Evolutionary conservation across 140 eudicot genomes (phyloP), one percentile per base, ranked within the genome.

Genomic region (Bidens hawaiensis): DNA sequence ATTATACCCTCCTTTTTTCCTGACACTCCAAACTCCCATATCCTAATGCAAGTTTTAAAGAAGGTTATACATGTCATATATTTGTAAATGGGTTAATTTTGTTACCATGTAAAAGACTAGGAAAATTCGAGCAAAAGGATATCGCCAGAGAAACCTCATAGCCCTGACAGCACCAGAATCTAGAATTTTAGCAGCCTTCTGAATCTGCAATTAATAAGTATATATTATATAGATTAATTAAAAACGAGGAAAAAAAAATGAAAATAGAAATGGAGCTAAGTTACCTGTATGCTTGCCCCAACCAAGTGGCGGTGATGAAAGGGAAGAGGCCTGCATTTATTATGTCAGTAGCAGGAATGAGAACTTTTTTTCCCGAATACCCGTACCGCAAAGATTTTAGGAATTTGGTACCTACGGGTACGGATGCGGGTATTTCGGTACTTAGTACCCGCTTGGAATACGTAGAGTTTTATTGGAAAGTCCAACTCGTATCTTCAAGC

Each of bases 161-260:
- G 88, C 97, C 75, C 99, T 79, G 57, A 89, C 95, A 52, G 99
- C 99, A 64, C 95, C 99, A 47, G 85, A 72, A 77, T 94, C 99
- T 51, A 94, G 54, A 36, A 89, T 65, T 52, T 94, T 94, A 40
- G 94, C 99, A 49, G 99, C 99, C 83, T 83, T 94, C 73, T 86
- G 97, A 75, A 94, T 56, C 99, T 94, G 88, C 80, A 85, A 56
- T 12, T 42, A 15, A 46, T 68, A 52, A n/a, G n/a, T n/a, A 15
- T 38, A 9, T 1, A 62, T 5, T 15, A 65, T 26, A 51, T 46
- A 19, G 8, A 64, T 53, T 57, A 28, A 69, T 42, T 11, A 17
- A 26, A 0, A 70, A 2, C 31, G 65, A 17, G 18, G 15, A 42
- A 23, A 67, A 8, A 12, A 52, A 66, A 70, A 48, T 59, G 43